Evolutionary conservation across 257 asterid species (phyloP).

Genomic region (Phtheirospermum japonicum): DNA sequence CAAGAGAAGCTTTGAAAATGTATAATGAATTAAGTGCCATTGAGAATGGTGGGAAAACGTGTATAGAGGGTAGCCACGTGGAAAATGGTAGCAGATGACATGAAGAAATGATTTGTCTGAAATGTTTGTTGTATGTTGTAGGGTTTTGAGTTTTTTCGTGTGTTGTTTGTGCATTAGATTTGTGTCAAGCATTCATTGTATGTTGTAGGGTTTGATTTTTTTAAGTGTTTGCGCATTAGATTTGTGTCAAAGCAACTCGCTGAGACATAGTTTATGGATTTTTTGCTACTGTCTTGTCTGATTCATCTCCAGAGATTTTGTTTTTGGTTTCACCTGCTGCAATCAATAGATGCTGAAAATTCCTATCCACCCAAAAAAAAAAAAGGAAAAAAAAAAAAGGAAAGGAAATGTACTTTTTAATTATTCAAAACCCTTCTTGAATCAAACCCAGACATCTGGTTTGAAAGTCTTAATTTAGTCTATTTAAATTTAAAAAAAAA

Average conservation of each 20-base stretch:
- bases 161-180: slow-evolving; percentile 38
- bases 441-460: no score
- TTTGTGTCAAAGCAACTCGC: slow-evolving; percentile 74
- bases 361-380: no score
- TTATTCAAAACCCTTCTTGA: neutral
- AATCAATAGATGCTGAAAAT: no score
- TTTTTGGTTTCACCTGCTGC: no score
- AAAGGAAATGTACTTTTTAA: neutral
- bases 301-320: no score
- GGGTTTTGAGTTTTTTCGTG: slow-evolving; percentile 24
- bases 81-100: slow-evolving; percentile 51
- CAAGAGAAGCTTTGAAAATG: slow-evolving; percentile 63
- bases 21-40: slow-evolving; percentile 46
- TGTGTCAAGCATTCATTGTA: neutral
- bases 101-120: slow-evolving; percentile 1
- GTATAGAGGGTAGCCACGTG: slow-evolving; percentile 44
- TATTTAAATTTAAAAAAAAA: no score
- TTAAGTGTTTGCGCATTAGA: slow-evolving; percentile 37
- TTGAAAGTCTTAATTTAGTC: no score
- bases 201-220: slow-evolving; percentile 23
- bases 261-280: slow-evolving; percentile 42
- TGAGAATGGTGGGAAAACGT: slow-evolving; percentile 38
- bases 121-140: slow-evolving; percentile 8
- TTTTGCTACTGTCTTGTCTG: neutral
- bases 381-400: no score